A percentile compares a stretch with the other conserved stretches of the same genome.
phyloP scores from a whole-genome alignment of 2,329 filamentous ascomycete species.

The Teratosphaeriaceae sp. region DNA sequence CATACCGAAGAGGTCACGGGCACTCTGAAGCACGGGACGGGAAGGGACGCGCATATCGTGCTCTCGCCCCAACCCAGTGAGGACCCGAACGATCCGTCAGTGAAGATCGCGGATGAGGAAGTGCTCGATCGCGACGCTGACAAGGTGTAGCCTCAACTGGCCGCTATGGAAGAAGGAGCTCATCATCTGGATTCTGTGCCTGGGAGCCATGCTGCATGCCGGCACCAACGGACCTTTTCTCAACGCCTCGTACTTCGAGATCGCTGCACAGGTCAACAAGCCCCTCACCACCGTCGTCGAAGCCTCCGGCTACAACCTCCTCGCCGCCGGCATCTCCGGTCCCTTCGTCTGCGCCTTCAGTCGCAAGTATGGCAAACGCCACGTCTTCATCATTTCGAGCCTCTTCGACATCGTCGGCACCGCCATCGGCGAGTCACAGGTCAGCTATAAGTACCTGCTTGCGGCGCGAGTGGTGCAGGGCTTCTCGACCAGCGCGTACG shows the following conservation, averaged over 20 bases:
- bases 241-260: slow-evolving; percentile 16
- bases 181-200: slow-evolving; percentile 11
- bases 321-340: slow-evolving; percentile 11
- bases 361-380: slow-evolving; percentile 20
- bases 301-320: slow-evolving; percentile 15
- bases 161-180: slow-evolving; percentile 33
- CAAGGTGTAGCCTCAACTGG: slow-evolving; percentile 25
- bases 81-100: slow-evolving; percentile 19
- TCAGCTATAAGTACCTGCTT: slow-evolving; percentile 15
- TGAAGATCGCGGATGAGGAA: too few relatives aligned
- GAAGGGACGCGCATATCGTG: slow-evolving; percentile 13
- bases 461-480: slow-evolving; percentile 18
- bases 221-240: slow-evolving; percentile 34
- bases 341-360: slow-evolving; percentile 17
- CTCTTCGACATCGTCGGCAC: slow-evolving; percentile 17
- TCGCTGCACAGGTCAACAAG: slow-evolving; percentile 6
- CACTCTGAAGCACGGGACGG: slow-evolving; percentile 12
- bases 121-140: too few relatives aligned
- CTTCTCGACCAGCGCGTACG: slow-evolving; percentile 15
- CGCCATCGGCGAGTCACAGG: slow-evolving; percentile 11
- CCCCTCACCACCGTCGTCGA: slow-evolving; percentile 11
- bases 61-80: slow-evolving; percentile 21
- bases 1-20: slow-evolving; percentile 8
- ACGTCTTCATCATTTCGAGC: slow-evolving; percentile 14
- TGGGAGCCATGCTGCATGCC: slow-evolving; percentile 29